These are phyloP conservation scores for Xylaria nigripes DNA, from an alignment of 495 filamentous ascomycete genomes.

Conservation along the genomic window DNA sequence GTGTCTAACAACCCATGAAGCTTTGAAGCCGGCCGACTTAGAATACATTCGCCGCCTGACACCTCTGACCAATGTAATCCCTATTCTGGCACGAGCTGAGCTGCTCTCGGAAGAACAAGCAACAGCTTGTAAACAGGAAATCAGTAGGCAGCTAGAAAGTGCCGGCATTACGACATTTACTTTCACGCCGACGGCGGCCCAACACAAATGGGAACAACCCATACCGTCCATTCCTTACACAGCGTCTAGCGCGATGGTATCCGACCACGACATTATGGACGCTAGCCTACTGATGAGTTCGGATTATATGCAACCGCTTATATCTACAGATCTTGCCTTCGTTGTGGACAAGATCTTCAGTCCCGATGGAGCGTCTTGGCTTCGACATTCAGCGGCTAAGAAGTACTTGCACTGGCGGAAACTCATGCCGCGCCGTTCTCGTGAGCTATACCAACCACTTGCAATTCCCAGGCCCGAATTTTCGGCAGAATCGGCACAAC, in stretches of 20 bases:
- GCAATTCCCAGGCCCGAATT: conserved; percentile 2
- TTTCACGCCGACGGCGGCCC: conserved; percentile 38
- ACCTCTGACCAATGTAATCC: conserved; percentile 78
- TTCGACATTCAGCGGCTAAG: conserved; percentile 77
- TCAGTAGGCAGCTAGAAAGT: conserved; percentile 50
- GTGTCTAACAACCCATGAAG: conserved; percentile 35
- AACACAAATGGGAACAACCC: conserved; percentile 4
- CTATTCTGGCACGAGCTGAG: conserved; percentile 75
- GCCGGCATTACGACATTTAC: conserved; percentile 61
- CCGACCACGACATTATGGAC: conserved; percentile 86
- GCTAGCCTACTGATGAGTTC: conserved; percentile 91
- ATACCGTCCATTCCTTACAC: conserved; percentile 53
- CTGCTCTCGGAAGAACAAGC: conserved; percentile 54
- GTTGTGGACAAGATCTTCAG: conserved; percentile 73
- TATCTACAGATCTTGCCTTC: conserved; percentile 62
- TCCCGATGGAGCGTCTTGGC: conserved; percentile 70
- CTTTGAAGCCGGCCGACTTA: conserved; percentile 63
- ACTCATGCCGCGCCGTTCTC: conserved; percentile 17
- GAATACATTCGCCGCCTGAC: conserved; percentile 68
- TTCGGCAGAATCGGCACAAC: conserved; percentile 12
- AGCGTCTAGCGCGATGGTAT: conserved; percentile 67
- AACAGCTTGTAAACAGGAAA: conserved; percentile 51
- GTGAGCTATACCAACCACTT: conserved; percentile 23
- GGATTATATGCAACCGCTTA: conserved; percentile 80
- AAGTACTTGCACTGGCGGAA: conserved; percentile 69